These are phyloP conservation scores for Chlamydomonas sp. DNA, from an alignment of 139 green algal genomes.

Conservation along the genomic window DNA sequence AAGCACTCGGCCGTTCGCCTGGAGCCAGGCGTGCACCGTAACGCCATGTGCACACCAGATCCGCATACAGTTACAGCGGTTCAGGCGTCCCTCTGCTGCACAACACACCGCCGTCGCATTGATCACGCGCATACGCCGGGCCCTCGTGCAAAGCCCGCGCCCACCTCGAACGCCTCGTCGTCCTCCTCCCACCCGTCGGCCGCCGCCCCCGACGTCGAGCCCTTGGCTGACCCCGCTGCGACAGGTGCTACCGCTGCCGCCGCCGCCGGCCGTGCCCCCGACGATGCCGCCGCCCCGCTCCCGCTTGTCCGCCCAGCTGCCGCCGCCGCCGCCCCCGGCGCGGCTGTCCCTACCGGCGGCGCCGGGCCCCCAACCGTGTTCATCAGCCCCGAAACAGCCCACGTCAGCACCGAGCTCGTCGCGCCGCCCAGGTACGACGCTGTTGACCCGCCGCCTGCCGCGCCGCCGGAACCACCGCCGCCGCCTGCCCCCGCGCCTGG, in stretches of 20 bases:
- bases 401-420: slow-evolving; percentile 55
- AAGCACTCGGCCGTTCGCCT: too few relatives aligned
- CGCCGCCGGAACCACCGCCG: not conserved
- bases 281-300: not conserved
- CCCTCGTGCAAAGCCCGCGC: not conserved
- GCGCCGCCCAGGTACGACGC: slow-evolving; percentile 2
- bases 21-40: too few relatives aligned
- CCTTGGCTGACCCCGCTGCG: not conserved
- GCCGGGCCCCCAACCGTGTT: slow-evolving; percentile 20
- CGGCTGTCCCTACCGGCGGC: not conserved
- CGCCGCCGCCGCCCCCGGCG: not conserved
- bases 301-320: not conserved
- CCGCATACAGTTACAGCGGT: too few relatives aligned
- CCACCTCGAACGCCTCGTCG: slow-evolving; percentile 36
- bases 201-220: not conserved
- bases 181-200: slow-evolving; percentile 43
- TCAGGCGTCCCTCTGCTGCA: too few relatives aligned
- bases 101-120: not conserved
- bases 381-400: slow-evolving; percentile 54
- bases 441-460: too few relatives aligned
- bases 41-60: too few relatives aligned
- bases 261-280: not conserved
- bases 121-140: not conserved
- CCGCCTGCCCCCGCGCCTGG: not conserved
- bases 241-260: not conserved